Base-by-base conservation (phyloP, 345 rosid species). In the Bruguiera parviflora region DNA sequence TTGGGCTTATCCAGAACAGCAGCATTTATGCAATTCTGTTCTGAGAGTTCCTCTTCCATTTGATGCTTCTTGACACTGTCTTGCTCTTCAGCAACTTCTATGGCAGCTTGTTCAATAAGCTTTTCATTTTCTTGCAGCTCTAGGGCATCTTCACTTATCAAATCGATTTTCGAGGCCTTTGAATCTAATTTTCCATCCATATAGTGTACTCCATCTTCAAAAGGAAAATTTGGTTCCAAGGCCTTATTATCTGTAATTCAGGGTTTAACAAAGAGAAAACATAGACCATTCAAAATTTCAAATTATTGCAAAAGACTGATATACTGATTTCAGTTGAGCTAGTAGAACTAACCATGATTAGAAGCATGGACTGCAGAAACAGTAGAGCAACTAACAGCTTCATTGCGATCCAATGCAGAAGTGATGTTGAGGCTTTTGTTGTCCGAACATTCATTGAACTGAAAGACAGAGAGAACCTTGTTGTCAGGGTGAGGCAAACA, bases 341-440 rank as follows among this genome's bases (percentile, higher is more conserved):
- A 28, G 18, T 10, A 71, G 51, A 39, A 68, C 69, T 63, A 53
- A 79, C 77, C 74, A 49, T 63, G 20, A 46, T 37, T 5, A 55
- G 31, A 56, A 68, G 33, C 63, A 52, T n/a, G 7, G 20, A 53
- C 24, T 59, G 58, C 31, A 53, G 70, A 66, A 61, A 47, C 11
- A 7, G 33, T 27, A 31, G 37, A 9, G 37, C 61, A 35, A 58
- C 58, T 65, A 8, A 56, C 20, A 10, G 8, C 71, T 51, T 24
- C 33, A 61, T 66, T 33, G 16, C 29, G 28, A 63, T 64, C 53
- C 58, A 59, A 10, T 60, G 58, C 46, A 70, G 59, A 63, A 51
- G 25, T 37, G 37, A 22, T 65, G n/a, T 47, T 29, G 13, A 21
- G 28, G 16, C 55, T 59, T 53, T 53, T 63, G 63, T 35, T 25